These are phyloP conservation scores for Firmiana major DNA, from an alignment of 345 rosid genomes.

Conservation along the genomic window DNA sequence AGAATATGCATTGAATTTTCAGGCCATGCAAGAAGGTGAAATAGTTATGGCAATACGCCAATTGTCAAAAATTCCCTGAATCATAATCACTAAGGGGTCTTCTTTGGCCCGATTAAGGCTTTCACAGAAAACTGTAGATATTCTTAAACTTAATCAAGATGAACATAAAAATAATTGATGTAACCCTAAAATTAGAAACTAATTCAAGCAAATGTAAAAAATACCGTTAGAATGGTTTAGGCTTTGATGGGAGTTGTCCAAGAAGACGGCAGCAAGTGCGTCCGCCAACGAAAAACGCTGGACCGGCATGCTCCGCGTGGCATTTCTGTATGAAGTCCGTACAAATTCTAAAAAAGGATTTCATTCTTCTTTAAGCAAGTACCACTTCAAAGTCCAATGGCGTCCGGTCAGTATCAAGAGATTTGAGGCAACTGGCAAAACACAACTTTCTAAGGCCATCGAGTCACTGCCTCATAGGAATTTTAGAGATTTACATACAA, in stretches of 20 bases:
- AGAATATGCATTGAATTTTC: conserved; percentile 8
- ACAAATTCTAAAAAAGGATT: neutral
- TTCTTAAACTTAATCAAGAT: conserved; percentile 3
- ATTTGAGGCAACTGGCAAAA: neutral
- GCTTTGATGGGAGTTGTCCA: neutral
- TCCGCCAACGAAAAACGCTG: neutral
- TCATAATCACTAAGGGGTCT: conserved; percentile 15
- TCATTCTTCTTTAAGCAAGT: neutral
- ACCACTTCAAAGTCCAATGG: no score
- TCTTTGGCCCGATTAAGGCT: neutral
- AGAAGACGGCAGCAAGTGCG: neutral
- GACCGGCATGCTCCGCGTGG: neutral
- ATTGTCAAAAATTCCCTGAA: conserved; percentile 4
- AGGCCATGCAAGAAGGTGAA: conserved; percentile 3
- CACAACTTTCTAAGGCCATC: neutral
- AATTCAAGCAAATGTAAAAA: neutral
- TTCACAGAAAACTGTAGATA: neutral
- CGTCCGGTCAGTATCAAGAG: neutral
- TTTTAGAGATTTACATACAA: neutral
- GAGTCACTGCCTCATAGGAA: neutral
- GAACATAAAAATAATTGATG: neutral
- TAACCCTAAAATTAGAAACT: neutral
- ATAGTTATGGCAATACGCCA: conserved; percentile 6
- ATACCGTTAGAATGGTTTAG: neutral
- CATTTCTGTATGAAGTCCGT: neutral